phyloP scores from a whole-genome alignment of 2,329 filamentous ascomycete species.

The Ceratocystis huliohia region DNA sequence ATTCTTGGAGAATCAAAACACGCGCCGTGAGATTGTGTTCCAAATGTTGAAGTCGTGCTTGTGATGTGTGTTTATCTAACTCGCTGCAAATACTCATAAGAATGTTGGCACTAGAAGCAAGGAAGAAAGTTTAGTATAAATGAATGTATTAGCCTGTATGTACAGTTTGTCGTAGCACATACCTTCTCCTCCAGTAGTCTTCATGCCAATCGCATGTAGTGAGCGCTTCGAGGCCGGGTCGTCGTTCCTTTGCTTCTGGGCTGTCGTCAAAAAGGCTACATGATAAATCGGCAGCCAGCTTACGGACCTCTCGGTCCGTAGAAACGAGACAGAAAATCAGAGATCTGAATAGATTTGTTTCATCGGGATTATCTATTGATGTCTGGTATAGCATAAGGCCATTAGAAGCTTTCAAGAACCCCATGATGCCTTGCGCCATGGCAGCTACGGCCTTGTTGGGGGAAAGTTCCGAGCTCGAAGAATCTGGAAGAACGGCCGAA shows the following conservation, averaged over 20 bases:
- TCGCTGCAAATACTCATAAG: conserved; percentile 16
- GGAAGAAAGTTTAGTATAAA: no score
- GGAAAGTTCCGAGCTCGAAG: conserved; percentile 8
- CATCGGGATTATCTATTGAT: conserved; percentile 10
- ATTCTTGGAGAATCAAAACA: conserved; percentile 36
- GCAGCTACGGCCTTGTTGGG: conserved; percentile 28
- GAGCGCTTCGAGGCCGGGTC: conserved; percentile 30
- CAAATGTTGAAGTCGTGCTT: conserved; percentile 13
- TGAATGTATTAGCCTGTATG: no score
- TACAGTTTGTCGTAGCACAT: background rate
- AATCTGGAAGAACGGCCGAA: conserved; percentile 13
- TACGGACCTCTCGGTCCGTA: conserved; percentile 37
- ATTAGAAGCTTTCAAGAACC: conserved; percentile 42
- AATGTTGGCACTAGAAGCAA: conserved; percentile 14
- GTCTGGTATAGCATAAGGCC: conserved; percentile 24
- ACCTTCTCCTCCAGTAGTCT: conserved; percentile 44
- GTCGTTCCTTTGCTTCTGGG: conserved; percentile 28
- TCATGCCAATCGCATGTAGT: conserved; percentile 31
- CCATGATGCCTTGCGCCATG: conserved; percentile 41
- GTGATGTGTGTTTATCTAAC: conserved; percentile 19
- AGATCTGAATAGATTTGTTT: conserved; percentile 24
- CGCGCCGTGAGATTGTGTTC: conserved; percentile 46
- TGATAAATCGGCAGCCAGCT: conserved; percentile 36
- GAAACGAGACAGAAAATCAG: conserved; percentile 44
- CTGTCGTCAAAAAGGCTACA: conserved; percentile 35